Base-by-base conservation (phyloP, 768 basidiomycete genomes). In the Suillus fuscotomentosus region DNA sequence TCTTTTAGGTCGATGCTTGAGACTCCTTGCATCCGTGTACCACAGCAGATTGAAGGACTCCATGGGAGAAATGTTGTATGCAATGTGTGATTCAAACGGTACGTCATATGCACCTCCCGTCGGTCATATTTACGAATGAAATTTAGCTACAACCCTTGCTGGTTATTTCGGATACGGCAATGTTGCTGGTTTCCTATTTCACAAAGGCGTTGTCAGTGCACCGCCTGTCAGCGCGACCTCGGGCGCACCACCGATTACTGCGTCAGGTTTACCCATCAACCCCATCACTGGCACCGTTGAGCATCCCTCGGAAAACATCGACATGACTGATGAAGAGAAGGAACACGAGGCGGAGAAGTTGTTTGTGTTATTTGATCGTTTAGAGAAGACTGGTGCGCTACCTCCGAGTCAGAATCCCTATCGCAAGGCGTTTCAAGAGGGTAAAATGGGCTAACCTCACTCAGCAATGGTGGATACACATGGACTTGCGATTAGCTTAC, bases 301-400 rank as follows among this genome's bases (percentile, higher is more conserved):
- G 62, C 64, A 61, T 42, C 76, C 77, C 61, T 74, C 77, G 3
- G 79, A 77, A 55, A 70, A 81, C 20, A 75, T 55, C 72, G 78
- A 86, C 59, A 97, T 99, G 95, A 90, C 94, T 0, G 90, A 96
- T 38, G 95, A 96, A 73, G 97, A 99, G 82, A 97, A 97, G 75
- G 94, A 97, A 72, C 79, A 78, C 11, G 97, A 99, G 78, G 91
- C 95, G 61, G 96, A 98, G 80, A 89, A 89, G 71, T 80, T 99
- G 48, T 94, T 98, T 71, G 88, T 91, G 41, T 81, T 99, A 22
- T 99, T 99, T 71, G 93, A 97, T 67, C 82, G 96, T 55, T 80
- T 99, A 67, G 92, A 95, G 73, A 87, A 81, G 75, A 88, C 81
- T 53, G 92, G 94, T 24, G 84, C 87, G 51, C 71, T 94, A 39